Conservation (phyloP, 2,329 filamentous ascomycete genomes). For the Botrytis tulipae region DNA sequence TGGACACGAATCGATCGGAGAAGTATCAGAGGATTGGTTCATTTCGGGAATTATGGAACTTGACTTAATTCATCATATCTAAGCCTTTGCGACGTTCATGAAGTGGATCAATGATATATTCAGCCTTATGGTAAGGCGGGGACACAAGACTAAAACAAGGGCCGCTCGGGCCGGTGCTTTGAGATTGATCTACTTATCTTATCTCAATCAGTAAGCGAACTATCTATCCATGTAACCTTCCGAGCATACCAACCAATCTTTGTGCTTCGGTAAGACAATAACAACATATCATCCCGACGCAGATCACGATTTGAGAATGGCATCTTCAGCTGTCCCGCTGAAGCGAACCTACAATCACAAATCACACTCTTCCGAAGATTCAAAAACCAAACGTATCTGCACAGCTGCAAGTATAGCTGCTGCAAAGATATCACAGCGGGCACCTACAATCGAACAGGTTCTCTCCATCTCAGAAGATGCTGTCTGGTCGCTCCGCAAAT, state of each 20-base stretch:
- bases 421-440: conserved; percentile 4
- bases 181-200: conserved; percentile 9
- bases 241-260: not conserved
- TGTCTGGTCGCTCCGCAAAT: conserved; percentile 31
- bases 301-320: not conserved
- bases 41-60: not conserved
- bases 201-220: conserved; percentile 3
- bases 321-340: not conserved
- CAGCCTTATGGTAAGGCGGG: conserved; percentile 7
- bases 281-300: conserved; percentile 1
- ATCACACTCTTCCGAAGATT: not conserved
- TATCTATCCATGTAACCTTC: not conserved
- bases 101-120: conserved; percentile 2
- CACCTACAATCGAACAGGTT: conserved; percentile 18
- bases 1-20: not conserved
- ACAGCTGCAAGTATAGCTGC: conserved; percentile 10
- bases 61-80: not conserved
- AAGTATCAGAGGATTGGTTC: not conserved
- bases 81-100: not conserved
- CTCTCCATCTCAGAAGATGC: conserved; percentile 31
- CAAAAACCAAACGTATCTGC: not conserved
- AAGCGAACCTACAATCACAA: not conserved
- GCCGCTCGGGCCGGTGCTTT: not conserved
- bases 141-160: not conserved
- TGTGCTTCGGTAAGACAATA: conserved; percentile 11